These are phyloP conservation scores for Penicillium robsamsonii DNA, from an alignment of 495 filamentous ascomycete genomes.

Conservation along the genomic window DNA sequence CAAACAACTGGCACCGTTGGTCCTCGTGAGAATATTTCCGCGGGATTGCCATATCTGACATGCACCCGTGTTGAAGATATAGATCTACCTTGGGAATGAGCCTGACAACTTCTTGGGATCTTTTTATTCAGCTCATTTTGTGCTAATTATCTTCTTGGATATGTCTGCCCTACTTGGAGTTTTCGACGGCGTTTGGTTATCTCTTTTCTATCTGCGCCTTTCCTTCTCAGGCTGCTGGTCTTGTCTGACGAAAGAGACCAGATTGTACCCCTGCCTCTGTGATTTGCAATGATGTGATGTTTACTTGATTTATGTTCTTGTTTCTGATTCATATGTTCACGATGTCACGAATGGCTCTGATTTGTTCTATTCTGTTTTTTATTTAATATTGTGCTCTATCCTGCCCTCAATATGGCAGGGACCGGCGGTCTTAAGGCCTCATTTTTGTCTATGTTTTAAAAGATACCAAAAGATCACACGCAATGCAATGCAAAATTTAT, in stretches of 20 bases:
- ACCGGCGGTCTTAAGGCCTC: neutral
- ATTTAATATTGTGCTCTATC: neutral
- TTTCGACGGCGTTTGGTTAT: slow-evolving; percentile 1
- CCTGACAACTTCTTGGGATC: neutral
- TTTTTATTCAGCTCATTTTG: neutral
- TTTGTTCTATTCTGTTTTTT: neutral
- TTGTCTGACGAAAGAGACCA: slow-evolving; percentile 1
- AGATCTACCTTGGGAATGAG: slow-evolving; percentile 74
- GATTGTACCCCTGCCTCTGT: slow-evolving; percentile 10
- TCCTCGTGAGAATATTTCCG: slow-evolving; percentile 21
- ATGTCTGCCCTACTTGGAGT: slow-evolving; percentile 1
- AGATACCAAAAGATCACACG: slow-evolving; percentile 1
- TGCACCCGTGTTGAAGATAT: slow-evolving; percentile 73
- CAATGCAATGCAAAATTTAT: neutral
- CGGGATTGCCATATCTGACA: slow-evolving; percentile 67
- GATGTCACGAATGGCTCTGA: slow-evolving; percentile 21
- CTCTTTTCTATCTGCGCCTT: slow-evolving; percentile 1
- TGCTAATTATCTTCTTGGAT: neutral
- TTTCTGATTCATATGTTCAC: slow-evolving; percentile 22
- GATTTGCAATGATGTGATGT: slow-evolving; percentile 22
- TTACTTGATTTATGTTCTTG: slow-evolving; percentile 15
- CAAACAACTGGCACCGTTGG: slow-evolving; percentile 2
- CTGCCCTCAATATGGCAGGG: neutral
- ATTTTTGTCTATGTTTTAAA: neutral
- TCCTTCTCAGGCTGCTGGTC: slow-evolving; percentile 19